phyloP scores from a whole-genome alignment of 352 stramenopile species.

The Globisporangium perplexum region DNA sequence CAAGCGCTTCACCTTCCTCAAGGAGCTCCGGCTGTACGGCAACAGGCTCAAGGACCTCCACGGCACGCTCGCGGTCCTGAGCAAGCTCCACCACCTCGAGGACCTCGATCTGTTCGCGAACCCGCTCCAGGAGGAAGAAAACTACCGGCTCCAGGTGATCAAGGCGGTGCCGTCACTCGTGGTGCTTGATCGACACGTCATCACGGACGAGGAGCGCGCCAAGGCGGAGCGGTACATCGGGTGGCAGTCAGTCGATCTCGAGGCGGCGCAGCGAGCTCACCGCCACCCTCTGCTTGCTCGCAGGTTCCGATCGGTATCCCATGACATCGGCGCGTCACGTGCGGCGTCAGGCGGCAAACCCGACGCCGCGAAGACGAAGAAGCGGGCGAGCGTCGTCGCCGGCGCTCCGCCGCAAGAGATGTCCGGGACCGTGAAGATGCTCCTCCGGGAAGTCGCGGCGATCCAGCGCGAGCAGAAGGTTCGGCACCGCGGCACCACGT shows the following conservation, averaged over 20 bases:
- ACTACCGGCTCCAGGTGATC: slow-evolving; percentile 82
- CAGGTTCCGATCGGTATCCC: slow-evolving; percentile 6
- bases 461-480: slow-evolving; percentile 46
- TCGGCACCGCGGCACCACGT: too few species aligned
- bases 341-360: background rate
- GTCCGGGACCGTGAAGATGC: slow-evolving; percentile 64
- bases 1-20: slow-evolving; percentile 72
- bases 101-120: slow-evolving; percentile 84
- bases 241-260: background rate
- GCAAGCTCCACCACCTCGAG: slow-evolving; percentile 54
- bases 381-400: slow-evolving; percentile 13
- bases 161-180: slow-evolving; percentile 62
- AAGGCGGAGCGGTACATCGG: slow-evolving; percentile 25
- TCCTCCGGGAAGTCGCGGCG: slow-evolving; percentile 55
- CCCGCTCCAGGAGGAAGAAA: slow-evolving; percentile 72
- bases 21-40: slow-evolving; percentile 66
- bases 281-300: background rate
- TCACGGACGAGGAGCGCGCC: slow-evolving; percentile 62
- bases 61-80: slow-evolving; percentile 36
- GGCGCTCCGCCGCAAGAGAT: slow-evolving; percentile 36
- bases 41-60: slow-evolving; percentile 82
- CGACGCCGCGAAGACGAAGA: slow-evolving; percentile 16
- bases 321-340: background rate
- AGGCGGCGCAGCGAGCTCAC: background rate
- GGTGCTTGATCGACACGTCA: slow-evolving; percentile 73